Evolutionary conservation across 345 rosid species (phyloP).

Genomic region (Cardamine occulta): DNA sequence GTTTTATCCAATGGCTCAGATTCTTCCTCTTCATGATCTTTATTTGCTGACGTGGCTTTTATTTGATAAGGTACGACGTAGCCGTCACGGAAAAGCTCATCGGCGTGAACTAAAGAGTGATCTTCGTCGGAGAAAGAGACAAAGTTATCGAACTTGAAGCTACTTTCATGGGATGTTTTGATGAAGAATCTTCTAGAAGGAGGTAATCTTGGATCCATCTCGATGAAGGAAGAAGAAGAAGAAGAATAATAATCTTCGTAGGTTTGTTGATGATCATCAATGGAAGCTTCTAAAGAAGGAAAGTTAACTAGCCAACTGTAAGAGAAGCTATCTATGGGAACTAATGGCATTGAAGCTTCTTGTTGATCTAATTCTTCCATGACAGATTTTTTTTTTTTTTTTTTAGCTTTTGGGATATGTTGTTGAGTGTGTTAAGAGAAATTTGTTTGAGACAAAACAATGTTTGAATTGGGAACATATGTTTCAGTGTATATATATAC

Average conservation of each 20-base stretch:
- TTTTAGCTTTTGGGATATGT: neutral
- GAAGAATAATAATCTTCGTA: conserved; percentile 77
- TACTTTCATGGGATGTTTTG: conserved; percentile 57
- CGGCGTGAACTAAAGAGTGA: conserved; percentile 69
- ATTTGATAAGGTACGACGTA: conserved; percentile 65
- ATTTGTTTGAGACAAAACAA: conserved; percentile 39
- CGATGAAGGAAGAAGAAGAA: conserved; percentile 81
- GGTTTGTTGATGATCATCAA: conserved; percentile 61
- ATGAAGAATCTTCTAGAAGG: conserved; percentile 84
- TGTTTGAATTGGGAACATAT: conserved; percentile 38
- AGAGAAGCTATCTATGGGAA: conserved; percentile 92
- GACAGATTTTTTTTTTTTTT: neutral
- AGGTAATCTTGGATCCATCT: conserved; percentile 93
- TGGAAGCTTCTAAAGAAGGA: conserved; percentile 57
- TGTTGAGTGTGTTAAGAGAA: conserved; percentile 28
- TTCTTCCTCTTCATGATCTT: conserved; percentile 6
- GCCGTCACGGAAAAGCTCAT: conserved; percentile 83
- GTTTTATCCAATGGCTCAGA: conserved; percentile 30
- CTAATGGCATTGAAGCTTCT: conserved; percentile 61
- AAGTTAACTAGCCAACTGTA: conserved; percentile 86
- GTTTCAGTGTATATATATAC: conserved; percentile 45
- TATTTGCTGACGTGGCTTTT: conserved; percentile 41
- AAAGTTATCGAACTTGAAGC: conserved; percentile 77
- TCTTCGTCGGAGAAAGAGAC: conserved; percentile 54
- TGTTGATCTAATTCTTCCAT: conserved; percentile 40